A percentile compares a stretch with the other conserved stretches of the same genome.
Evolutionary conservation across 2,329 filamentous ascomycete genomes (phyloP).

Genomic region (Cordyceps militaris): DNA sequence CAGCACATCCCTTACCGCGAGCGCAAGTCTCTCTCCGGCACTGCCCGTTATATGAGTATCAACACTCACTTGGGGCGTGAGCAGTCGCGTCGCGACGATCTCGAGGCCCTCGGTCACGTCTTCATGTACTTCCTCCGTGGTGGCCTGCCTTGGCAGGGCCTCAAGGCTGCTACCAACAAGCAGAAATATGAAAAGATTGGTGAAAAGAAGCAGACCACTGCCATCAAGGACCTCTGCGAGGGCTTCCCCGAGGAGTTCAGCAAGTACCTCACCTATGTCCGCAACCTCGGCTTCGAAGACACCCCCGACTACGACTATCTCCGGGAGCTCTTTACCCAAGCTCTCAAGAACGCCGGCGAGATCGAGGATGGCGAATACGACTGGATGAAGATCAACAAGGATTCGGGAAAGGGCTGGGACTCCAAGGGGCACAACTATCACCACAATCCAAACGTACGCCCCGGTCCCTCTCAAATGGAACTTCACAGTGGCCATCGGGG

Average conservation of each 20-base stretch:
- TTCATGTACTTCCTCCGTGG: conserved; percentile 72
- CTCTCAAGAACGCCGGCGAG: conserved; percentile 87
- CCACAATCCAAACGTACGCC: conserved; percentile 70
- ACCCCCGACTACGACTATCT: conserved; percentile 98
- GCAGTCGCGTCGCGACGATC: conserved; percentile 90
- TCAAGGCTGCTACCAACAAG: conserved; percentile 73
- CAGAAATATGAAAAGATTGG: conserved; percentile 99
- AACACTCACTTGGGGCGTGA: conserved; percentile 96
- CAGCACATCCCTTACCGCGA: conserved; percentile 98
- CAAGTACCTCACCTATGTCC: conserved; percentile 95
- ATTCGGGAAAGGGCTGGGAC: conserved; percentile 83
- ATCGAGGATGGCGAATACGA: conserved; percentile 98
- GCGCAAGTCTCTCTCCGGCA: conserved; percentile 92
- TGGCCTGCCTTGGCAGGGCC: conserved; percentile 63
- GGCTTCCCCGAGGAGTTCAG: conserved; percentile 95
- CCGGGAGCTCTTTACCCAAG: conserved; percentile 91
- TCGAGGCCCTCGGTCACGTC: conserved; percentile 76
- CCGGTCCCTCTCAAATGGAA: conserved; percentile 78
- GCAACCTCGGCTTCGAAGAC: conserved; percentile 96
- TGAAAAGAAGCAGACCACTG: conserved; percentile 98
- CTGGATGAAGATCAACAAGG: conserved; percentile 95
- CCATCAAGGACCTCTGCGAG: conserved; percentile 94
- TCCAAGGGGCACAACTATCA: conserved; percentile 44
- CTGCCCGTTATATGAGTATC: conserved; percentile 98
- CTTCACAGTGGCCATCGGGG: conserved; percentile 67